Base-by-base conservation (phyloP, 805 yeast genomes). In the Spathaspora girioi region DNA sequence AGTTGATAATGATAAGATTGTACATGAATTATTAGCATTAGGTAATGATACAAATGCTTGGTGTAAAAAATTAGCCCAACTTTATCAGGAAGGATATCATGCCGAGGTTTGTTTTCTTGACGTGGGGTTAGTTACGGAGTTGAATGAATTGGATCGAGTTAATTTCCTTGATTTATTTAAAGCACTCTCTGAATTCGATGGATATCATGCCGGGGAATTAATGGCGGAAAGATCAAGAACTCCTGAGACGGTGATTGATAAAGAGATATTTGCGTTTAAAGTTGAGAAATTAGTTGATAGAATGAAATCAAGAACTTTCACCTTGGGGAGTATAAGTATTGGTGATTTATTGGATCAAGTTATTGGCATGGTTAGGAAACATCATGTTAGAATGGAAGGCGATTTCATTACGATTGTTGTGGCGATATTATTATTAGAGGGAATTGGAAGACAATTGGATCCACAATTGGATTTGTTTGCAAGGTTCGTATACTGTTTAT, bases 331-430 rank as follows among this genome's bases (percentile, higher is more conserved):
- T 45, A 86, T 94, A 12, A 87, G 93, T 38, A 89, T 94, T 55
- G 97, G 98, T 3, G 97, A 92, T 61, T 73, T 94, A 51, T 74
- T 94, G 51, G 94, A 90, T 58, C 87, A 84, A 61, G 92, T 93
- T 77, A 76, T 94, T 52, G 76, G 84, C 2, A 91, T 94, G 97
- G 98, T 94, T 17, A 76, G 98, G 54, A 73, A 76, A 10, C 99
- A 94, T 67, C 99, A 94, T 67, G 99, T 94, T 19, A 79, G 97
- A 63, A 88, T 94, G 96, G 99, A 94, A 64, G 96, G 96, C 6
- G 99, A 94, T 67, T 94, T 94, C 63, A 84, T 94, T 43, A 90
- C 96, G 29, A 97, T 94, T 20, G 87, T 94, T n/a, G 90, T 94
- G 31, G 97, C 98, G 1, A 91, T 94, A 20, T 70, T 94, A 50